Evolutionary conservation across 352 stramenopile genomes (phyloP).

Genomic region (Globisporangium alternatum): DNA sequence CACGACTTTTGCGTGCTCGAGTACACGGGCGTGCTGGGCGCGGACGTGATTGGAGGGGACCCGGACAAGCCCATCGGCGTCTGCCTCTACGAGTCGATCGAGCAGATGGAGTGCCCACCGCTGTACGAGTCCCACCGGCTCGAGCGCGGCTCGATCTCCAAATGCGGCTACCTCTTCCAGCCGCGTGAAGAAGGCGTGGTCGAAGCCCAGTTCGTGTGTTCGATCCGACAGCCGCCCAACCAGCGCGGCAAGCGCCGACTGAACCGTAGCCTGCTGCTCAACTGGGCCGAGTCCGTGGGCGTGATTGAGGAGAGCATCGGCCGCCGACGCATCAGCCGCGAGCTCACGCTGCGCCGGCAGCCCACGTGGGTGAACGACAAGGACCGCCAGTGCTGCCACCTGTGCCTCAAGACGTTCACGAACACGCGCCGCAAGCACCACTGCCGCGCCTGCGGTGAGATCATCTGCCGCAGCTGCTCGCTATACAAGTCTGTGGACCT

Average conservation of each 20-base stretch:
- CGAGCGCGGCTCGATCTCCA: constrained; percentile 69
- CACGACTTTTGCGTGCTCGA: constrained; percentile 78
- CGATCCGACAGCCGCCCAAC: constrained; percentile 72
- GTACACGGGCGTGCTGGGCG: constrained; percentile 64
- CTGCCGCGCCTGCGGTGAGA: constrained; percentile 79
- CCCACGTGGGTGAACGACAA: constrained; percentile 82
- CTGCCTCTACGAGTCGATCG: constrained; percentile 80
- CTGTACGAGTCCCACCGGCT: constrained; percentile 72
- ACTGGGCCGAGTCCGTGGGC: constrained; percentile 69
- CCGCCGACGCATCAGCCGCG: constrained; percentile 65
- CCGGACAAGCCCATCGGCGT: constrained; percentile 46
- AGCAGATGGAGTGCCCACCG: constrained; percentile 70
- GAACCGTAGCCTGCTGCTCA: constrained; percentile 61
- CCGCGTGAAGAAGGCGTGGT: constrained; percentile 58
- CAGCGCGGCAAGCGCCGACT: constrained; percentile 47
- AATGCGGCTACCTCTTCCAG: constrained; percentile 77
- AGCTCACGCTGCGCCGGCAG: constrained; percentile 64
- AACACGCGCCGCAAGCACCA: constrained; percentile 79
- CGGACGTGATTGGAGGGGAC: constrained; percentile 49
- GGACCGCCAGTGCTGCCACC: constrained; percentile 75
- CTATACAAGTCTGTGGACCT: constrained; percentile 78
- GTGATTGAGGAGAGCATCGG: constrained; percentile 68
- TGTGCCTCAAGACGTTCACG: constrained; percentile 83
- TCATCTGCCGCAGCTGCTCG: constrained; percentile 82
- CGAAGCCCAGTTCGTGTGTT: constrained; percentile 77